Evolutionary conservation across 441 rosid species (phyloP).

Genomic region (Erodium trifolium): DNA sequence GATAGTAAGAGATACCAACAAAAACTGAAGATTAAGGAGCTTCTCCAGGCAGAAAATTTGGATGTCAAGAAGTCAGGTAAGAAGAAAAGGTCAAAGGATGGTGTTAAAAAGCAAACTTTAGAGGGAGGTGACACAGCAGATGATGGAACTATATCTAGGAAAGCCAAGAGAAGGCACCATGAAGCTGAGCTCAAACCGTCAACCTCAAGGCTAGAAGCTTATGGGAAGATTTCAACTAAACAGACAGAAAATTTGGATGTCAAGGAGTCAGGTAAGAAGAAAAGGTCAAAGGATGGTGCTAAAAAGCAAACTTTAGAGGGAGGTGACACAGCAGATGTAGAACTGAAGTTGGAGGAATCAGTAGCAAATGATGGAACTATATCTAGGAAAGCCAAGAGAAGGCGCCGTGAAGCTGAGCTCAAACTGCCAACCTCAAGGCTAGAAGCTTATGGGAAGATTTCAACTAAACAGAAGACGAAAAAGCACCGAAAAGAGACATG

Average conservation of each 20-base stretch:
- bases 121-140: background rate
- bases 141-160: constrained; percentile 31
- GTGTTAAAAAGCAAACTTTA: constrained; percentile 13
- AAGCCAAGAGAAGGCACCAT: constrained; percentile 52
- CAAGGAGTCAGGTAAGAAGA: constrained; percentile 30
- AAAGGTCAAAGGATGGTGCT: constrained; percentile 25
- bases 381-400: constrained; percentile 57
- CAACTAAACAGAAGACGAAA: constrained; percentile 31
- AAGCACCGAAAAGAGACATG: constrained; percentile 19
- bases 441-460: constrained; percentile 48
- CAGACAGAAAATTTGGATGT: constrained; percentile 28
- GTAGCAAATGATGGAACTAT: constrained; percentile 13
- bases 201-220: constrained; percentile 45
- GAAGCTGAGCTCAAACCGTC: constrained; percentile 44
- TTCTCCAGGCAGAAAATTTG: constrained; percentile 22
- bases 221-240: constrained; percentile 40
- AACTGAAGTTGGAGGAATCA: background rate
- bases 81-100: constrained; percentile 29
- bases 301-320: constrained; percentile 4
- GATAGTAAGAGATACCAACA: constrained; percentile 34
- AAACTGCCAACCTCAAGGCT: constrained; percentile 48
- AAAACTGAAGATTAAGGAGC: constrained; percentile 42
- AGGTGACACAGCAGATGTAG: background rate
- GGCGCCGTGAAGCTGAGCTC: constrained; percentile 37
- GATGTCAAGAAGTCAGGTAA: constrained; percentile 30